These are phyloP conservation scores for Plenodomus biglobosus DNA, from an alignment of 2,329 filamentous ascomycete genomes.

Conservation along the genomic window DNA sequence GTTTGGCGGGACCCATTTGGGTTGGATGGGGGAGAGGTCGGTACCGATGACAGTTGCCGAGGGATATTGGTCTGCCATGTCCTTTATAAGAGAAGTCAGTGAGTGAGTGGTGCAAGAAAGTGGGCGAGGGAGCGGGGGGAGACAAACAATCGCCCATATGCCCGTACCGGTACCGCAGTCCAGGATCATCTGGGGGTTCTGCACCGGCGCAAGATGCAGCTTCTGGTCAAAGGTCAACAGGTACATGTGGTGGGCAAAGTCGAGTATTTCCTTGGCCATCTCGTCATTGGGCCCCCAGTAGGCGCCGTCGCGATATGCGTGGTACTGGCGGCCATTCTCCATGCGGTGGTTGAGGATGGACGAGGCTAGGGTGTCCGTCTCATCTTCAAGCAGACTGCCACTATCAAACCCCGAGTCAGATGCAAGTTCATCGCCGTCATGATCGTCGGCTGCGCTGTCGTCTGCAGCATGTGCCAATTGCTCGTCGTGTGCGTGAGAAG, in stretches of 20 bases:
- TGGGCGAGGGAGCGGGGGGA: not conserved
- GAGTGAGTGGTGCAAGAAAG: no score
- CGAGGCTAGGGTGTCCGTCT: slow-evolving; percentile 41
- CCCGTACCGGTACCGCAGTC: slow-evolving; percentile 44
- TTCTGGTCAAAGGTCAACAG: slow-evolving; percentile 39
- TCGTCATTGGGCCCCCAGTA: slow-evolving; percentile 51
- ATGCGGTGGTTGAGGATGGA: slow-evolving; percentile 42
- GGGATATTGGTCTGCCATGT: slow-evolving; percentile 35
- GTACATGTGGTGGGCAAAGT: slow-evolving; percentile 48
- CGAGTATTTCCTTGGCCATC: slow-evolving; percentile 47
- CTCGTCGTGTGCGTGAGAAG: not conserved
- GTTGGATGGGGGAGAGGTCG: slow-evolving; percentile 55
- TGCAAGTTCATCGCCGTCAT: slow-evolving; percentile 15
- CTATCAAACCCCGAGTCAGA: slow-evolving; percentile 43
- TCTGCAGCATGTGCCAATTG: not conserved
- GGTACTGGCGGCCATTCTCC: slow-evolving; percentile 44
- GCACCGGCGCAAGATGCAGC: slow-evolving; percentile 38
- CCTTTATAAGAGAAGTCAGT: slow-evolving; percentile 11
- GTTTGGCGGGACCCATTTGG: slow-evolving; percentile 51
- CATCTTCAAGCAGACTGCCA: slow-evolving; percentile 39
- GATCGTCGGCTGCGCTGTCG: slow-evolving; percentile 1
- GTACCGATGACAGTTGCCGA: slow-evolving; percentile 45
- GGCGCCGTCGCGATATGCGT: slow-evolving; percentile 41
- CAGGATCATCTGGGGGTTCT: slow-evolving; percentile 32
- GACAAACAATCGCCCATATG: slow-evolving; percentile 40